These are phyloP conservation scores for Boletus rufocinnamomeus DNA, from an alignment of 768 basidiomycete genomes.

Conservation along the genomic window DNA sequence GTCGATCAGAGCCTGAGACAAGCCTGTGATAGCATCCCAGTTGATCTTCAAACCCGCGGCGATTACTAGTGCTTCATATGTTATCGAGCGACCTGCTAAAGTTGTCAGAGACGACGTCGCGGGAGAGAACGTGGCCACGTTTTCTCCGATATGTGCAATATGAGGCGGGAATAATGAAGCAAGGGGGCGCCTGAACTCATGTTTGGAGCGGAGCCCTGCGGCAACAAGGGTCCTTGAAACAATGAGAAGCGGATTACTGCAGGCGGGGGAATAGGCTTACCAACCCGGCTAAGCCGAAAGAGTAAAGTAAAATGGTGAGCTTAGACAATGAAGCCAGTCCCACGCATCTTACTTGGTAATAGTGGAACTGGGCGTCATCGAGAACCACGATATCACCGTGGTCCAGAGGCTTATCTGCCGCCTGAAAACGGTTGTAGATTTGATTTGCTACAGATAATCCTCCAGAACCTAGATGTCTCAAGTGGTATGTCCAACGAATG, in stretches of 20 bases:
- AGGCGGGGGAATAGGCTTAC: slow-evolving; percentile 42
- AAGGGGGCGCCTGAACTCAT: slow-evolving; percentile 65
- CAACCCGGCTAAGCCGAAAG: slow-evolving; percentile 74
- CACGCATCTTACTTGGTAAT: slow-evolving; percentile 69
- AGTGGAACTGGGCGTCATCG: slow-evolving; percentile 79
- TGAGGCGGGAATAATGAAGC: slow-evolving; percentile 71
- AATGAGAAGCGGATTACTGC: slow-evolving; percentile 4
- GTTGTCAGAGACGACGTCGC: slow-evolving; percentile 72
- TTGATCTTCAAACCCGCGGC: slow-evolving; percentile 89
- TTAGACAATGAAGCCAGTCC: neutral
- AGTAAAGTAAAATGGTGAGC: neutral
- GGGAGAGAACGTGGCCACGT: slow-evolving; percentile 76
- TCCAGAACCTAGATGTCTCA: slow-evolving; percentile 58
- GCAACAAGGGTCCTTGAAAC: slow-evolving; percentile 83
- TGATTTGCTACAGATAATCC: slow-evolving; percentile 87
- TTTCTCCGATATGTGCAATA: slow-evolving; percentile 69
- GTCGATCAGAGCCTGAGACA: slow-evolving; percentile 76
- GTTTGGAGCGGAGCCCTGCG: slow-evolving; percentile 76
- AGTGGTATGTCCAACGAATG: slow-evolving; percentile 7
- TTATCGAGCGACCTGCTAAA: slow-evolving; percentile 62
- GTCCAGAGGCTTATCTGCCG: slow-evolving; percentile 65
- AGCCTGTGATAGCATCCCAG: slow-evolving; percentile 72
- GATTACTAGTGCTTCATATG: slow-evolving; percentile 87
- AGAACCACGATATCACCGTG: slow-evolving; percentile 83
- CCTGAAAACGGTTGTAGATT: slow-evolving; percentile 77